These are phyloP conservation scores for Aureobasidium sp. DNA, from an alignment of 2,329 filamentous ascomycete genomes.

Conservation along the genomic window DNA sequence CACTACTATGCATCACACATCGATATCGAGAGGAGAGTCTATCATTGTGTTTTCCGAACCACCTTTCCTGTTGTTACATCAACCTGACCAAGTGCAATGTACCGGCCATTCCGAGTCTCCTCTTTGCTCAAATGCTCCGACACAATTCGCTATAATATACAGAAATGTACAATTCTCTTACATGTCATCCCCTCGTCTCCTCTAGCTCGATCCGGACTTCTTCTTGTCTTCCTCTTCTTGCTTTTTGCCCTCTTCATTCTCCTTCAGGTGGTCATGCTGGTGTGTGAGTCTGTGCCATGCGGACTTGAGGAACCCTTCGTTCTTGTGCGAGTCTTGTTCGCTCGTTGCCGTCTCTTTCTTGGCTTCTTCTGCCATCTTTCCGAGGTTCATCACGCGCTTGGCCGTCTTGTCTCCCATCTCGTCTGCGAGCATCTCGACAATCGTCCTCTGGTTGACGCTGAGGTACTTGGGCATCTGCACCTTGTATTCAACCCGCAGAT, in stretches of 20 bases:
- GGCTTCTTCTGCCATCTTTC: constrained; percentile 34
- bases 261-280: constrained; percentile 38
- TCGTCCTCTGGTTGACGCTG: constrained; percentile 79
- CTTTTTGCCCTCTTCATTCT: constrained; percentile 26
- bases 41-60: neutral
- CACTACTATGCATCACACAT: too few species aligned
- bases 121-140: neutral
- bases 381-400: constrained; percentile 82
- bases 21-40: constrained; percentile 8
- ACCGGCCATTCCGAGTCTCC: neutral
- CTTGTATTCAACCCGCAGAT: constrained; percentile 89
- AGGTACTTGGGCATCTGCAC: constrained; percentile 93
- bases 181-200: neutral
- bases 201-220: neutral
- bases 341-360: constrained; percentile 5
- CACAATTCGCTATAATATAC: constrained; percentile 6
- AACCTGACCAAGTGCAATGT: neutral
- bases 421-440: constrained; percentile 91
- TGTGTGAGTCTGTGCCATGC: constrained; percentile 91
- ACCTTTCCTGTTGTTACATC: neutral
- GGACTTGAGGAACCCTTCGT: constrained; percentile 85
- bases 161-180: neutral
- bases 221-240: constrained; percentile 22
- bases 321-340: constrained; percentile 50
- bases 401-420: constrained; percentile 91